Base-by-base conservation (phyloP, 441 rosid genomes). In the Theobroma grandiflorum region DNA sequence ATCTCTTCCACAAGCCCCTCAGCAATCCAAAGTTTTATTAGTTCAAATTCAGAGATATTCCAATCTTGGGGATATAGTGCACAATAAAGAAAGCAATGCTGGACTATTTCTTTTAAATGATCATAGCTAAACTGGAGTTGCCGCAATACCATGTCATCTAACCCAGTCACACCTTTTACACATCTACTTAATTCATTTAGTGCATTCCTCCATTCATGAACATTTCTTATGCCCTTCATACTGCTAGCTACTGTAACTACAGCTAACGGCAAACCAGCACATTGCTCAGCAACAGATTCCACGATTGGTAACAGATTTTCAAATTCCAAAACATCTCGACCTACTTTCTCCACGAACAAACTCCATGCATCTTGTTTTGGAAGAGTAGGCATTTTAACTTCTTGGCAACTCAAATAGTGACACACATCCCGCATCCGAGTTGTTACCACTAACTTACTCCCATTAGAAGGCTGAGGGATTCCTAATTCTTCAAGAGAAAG, bases 401-500 rank as follows among this genome's bases (percentile, higher is more conserved):
- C 22, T 55, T 26, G 59, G 18, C 59, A 85, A 72, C 78, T 84
- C 83, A 89, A 79, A 22, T 33, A 77, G 40, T 76, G 82, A 73
- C 87, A 86, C 16, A 89, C 82, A 37, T 82, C 82, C 74, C 67
- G 12, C 3, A 83, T 83, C 31, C 88, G 85, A 1, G 89, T 78
- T 40, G 86, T 86, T 81, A 87, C 85, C 80, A 89, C 82, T 8
- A 86, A 67, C 80, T 86, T 86, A 71, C 83, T 81, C 72, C 80
- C 84, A 77, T 84, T 86, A 16, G 69, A 74, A 53, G 89, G 88
- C 31, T 82, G 66, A 22, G 92, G 92, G 80, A 89, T 79, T 18
- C 91, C 88, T 0, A 86, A 58, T 1, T 82, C 77, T 66, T 79
- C 84, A 69, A 85, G 83, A 79, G 82, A 82, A 77, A 86, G 58